A percentile compares a stretch with the other conserved stretches of the same genome.
phyloP scores from a whole-genome alignment of 2,329 filamentous ascomycete genomes.

The Colletotrichum brevisporum region DNA sequence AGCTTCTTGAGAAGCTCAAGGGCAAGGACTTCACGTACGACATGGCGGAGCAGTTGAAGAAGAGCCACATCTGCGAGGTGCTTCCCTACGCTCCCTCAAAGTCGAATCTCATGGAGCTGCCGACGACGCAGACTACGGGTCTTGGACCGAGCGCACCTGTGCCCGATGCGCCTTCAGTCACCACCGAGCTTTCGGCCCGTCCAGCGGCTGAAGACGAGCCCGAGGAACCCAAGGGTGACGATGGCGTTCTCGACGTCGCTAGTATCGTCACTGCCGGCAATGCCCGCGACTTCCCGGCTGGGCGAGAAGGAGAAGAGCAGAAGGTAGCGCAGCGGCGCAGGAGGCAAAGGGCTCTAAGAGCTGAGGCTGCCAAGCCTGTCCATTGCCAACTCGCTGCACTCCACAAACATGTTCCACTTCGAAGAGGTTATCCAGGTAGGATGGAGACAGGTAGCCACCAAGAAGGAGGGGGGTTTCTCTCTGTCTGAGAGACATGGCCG shows the following conservation, averaged over 20 bases:
- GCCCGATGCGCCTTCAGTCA: constrained; percentile 52
- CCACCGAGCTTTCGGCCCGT: constrained; percentile 49
- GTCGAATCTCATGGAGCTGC: constrained; percentile 64
- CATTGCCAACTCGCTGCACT: constrained; percentile 79
- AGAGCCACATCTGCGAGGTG: constrained; percentile 76
- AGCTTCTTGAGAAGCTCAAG: constrained; percentile 77
- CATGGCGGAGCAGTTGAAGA: constrained; percentile 80
- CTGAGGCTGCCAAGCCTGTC: constrained; percentile 67
- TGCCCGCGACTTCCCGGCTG: constrained; percentile 85
- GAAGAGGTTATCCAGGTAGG: constrained; percentile 76
- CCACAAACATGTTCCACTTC: constrained; percentile 81
- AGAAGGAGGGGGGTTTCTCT: no score
- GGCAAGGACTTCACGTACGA: constrained; percentile 72
- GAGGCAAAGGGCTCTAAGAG: constrained; percentile 72
- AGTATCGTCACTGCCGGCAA: constrained; percentile 86
- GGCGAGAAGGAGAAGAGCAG: constrained; percentile 85
- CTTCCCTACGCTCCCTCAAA: constrained; percentile 67
- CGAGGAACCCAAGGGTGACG: constrained; percentile 59
- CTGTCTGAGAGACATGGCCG: no score
- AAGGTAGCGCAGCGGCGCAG: no score
- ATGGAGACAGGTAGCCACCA: no score
- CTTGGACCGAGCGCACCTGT: constrained; percentile 43
- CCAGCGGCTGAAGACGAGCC: constrained; percentile 50
- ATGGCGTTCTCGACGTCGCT: constrained; percentile 86
- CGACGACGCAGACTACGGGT: constrained; percentile 50